These are phyloP conservation scores for Saccharomyces hybrid DNA, from an alignment of 1,139 yeast species.

Conservation along the genomic window DNA sequence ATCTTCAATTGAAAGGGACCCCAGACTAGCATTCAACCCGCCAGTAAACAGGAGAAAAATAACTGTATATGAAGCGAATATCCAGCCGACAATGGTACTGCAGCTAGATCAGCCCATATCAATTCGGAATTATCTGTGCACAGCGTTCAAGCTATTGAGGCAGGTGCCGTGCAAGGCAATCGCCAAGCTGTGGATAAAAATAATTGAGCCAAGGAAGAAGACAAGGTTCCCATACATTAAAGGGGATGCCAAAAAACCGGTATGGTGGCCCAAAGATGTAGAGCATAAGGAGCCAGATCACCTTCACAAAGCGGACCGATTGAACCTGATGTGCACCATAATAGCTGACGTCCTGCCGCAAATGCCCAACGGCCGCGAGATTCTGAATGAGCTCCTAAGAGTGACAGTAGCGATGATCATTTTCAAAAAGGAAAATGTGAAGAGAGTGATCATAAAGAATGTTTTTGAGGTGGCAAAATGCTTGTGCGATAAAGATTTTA, in stretches of 20 bases:
- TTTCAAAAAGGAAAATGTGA: constrained; percentile 13
- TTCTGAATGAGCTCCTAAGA: constrained; percentile 12
- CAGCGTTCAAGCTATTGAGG: constrained; percentile 33
- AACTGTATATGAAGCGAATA: not conserved
- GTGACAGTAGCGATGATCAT: constrained; percentile 14
- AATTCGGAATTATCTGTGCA: constrained; percentile 10
- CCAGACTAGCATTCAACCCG: not conserved
- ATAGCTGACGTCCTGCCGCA: constrained; percentile 16
- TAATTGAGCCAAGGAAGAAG: constrained; percentile 62
- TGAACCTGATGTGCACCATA: constrained; percentile 42
- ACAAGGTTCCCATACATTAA: constrained; percentile 54
- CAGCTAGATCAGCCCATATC: constrained; percentile 4
- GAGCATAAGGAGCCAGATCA: constrained; percentile 73
- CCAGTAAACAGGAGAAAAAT: not conserved
- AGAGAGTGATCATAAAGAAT: constrained; percentile 10
- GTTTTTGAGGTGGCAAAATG: constrained; percentile 14
- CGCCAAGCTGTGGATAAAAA: constrained; percentile 62
- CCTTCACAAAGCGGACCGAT: constrained; percentile 49
- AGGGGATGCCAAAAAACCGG: constrained; percentile 45
- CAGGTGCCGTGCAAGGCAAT: constrained; percentile 55
- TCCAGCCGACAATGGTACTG: not conserved
- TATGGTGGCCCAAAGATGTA: constrained; percentile 63
- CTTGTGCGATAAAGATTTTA: not conserved
- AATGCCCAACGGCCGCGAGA: constrained; percentile 6
- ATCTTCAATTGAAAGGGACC: not conserved